Conservation (phyloP, 495 filamentous ascomycete species). For the Neurospora sp. region DNA sequence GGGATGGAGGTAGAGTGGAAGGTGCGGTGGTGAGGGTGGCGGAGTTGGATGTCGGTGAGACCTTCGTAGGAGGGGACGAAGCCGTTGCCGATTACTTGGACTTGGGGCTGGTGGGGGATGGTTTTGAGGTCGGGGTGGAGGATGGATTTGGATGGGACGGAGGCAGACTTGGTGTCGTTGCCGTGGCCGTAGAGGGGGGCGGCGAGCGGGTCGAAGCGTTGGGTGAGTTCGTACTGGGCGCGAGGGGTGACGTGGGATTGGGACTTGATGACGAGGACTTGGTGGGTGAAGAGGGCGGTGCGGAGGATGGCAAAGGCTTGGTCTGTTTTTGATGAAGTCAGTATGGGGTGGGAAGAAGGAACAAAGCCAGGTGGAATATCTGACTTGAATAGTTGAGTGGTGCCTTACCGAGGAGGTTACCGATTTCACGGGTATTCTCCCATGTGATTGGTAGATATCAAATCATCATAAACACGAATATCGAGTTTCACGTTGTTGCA, state of each 20-base stretch:
- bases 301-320: conserved; percentile 49
- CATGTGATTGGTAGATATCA: conserved; percentile 11
- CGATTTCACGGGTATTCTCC: conserved; percentile 46
- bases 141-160: conserved; percentile 47
- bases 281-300: conserved; percentile 49
- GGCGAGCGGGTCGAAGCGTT: conserved; percentile 52
- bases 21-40: conserved; percentile 63
- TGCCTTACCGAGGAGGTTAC: conserved; percentile 45
- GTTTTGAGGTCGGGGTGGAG: conserved; percentile 72
- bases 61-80: conserved; percentile 55
- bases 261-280: conserved; percentile 60
- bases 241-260: conserved; percentile 50
- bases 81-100: conserved; percentile 70
- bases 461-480: conserved; percentile 9
- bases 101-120: conserved; percentile 66
- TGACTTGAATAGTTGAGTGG: neutral
- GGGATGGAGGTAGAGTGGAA: conserved; percentile 59
- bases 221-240: conserved; percentile 61
- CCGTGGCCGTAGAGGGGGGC: conserved; percentile 61
- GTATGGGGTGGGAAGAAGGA: neutral
- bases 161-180: conserved; percentile 46
- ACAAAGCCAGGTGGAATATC: neutral
- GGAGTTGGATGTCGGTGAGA: conserved; percentile 52
- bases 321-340: conserved; percentile 26
- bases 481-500: neutral